A percentile compares a stretch with the other conserved stretches of the same genome.
Evolutionary conservation across 2,329 filamentous ascomycete genomes (phyloP).

Genomic region (Macrophomina phaseolina): DNA sequence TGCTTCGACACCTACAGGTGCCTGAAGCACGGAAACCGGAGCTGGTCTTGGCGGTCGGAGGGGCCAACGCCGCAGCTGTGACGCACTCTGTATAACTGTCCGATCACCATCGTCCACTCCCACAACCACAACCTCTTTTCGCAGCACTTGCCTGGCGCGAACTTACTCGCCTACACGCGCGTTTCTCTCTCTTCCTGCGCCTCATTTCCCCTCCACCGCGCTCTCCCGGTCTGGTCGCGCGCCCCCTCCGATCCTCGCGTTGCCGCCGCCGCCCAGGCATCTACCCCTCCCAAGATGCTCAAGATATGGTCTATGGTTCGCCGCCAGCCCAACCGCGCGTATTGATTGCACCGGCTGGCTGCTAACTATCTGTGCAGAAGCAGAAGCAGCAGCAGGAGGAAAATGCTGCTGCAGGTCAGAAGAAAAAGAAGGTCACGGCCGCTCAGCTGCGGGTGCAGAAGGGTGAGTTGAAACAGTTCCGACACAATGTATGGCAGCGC

Average conservation of each 20-base stretch:
- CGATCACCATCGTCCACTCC: background rate
- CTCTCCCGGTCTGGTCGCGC: background rate
- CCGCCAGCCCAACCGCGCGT: constrained; percentile 22
- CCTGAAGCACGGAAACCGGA: background rate
- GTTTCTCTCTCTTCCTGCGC: background rate
- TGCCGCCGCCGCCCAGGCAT: constrained; percentile 16
- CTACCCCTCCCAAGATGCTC: constrained; percentile 70
- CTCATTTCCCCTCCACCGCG: background rate
- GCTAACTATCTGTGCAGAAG: constrained; percentile 64
- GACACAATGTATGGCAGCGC: background rate
- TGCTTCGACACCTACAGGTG: background rate
- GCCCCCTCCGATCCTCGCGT: constrained; percentile 14
- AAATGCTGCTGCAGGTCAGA: constrained; percentile 78
- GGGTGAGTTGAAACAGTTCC: constrained; percentile 62
- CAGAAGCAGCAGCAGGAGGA: constrained; percentile 92
- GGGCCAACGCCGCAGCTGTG: background rate
- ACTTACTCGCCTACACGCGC: background rate
- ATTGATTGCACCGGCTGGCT: background rate
- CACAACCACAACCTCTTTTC: background rate
- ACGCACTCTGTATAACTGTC: background rate
- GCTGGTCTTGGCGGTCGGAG: background rate
- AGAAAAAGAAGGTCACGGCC: constrained; percentile 98
- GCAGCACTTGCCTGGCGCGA: background rate
- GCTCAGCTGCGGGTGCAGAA: constrained; percentile 95
- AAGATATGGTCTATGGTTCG: constrained; percentile 99